phyloP scores from a whole-genome alignment of 805 yeast species.

The Zygoascus bituminiphila region DNA sequence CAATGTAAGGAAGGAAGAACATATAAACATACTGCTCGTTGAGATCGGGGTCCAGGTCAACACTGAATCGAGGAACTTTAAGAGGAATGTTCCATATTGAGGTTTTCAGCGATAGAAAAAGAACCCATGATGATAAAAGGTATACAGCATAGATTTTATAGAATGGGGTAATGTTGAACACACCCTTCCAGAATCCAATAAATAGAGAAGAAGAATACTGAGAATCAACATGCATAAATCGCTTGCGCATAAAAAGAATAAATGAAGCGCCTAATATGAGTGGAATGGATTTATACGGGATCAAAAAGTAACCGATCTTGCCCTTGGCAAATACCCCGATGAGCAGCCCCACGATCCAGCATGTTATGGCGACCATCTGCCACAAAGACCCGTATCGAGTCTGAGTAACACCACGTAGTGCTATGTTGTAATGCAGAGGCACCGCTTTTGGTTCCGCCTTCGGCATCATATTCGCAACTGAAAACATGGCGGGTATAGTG shows the following conservation, averaged over 20 bases:
- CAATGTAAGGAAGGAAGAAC: constrained; percentile 7
- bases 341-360: background rate
- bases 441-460: background rate
- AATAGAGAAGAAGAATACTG: background rate
- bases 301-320: background rate
- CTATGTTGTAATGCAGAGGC: background rate
- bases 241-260: background rate
- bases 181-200: background rate
- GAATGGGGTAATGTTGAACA: background rate
- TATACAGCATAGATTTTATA: background rate
- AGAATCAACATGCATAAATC: background rate
- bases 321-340: background rate
- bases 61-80: background rate
- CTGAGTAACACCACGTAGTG: background rate
- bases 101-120: background rate
- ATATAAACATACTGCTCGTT: constrained; percentile 13
- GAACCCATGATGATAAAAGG: background rate
- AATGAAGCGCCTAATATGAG: background rate
- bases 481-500: no score
- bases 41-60: constrained; percentile 5
- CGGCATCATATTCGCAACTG: background rate
- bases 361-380: background rate
- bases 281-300: background rate
- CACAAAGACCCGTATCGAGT: background rate
- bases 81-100: background rate